A percentile compares a stretch with the other conserved stretches of the same genome.
These are phyloP conservation scores for Ascochyta fabae DNA, from an alignment of 2,329 filamentous ascomycete species.

Conservation along the genomic window DNA sequence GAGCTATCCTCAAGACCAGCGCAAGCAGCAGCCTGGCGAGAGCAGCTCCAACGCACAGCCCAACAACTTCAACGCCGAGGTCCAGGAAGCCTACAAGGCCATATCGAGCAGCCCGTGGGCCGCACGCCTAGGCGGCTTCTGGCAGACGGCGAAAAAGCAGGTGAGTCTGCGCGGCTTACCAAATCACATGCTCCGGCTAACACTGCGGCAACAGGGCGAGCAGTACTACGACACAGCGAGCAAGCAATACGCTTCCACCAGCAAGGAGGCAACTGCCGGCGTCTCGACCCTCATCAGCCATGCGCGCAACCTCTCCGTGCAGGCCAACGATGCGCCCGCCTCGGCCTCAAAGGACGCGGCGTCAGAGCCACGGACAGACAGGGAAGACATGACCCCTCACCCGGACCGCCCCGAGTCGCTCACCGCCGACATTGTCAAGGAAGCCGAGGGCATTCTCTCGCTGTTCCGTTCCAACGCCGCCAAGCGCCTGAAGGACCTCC, in stretches of 20 bases:
- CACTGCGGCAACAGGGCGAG: slow-evolving; percentile 66
- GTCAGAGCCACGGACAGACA: slow-evolving; percentile 23
- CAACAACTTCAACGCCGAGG: slow-evolving; percentile 77
- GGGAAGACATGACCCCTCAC: slow-evolving; percentile 37
- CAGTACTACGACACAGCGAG: slow-evolving; percentile 83
- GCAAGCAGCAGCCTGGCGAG: slow-evolving; percentile 57
- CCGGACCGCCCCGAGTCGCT: slow-evolving; percentile 54
- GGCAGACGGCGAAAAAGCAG: slow-evolving; percentile 93
- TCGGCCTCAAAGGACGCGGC: slow-evolving; percentile 20
- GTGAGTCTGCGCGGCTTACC: slow-evolving; percentile 52
- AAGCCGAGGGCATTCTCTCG: slow-evolving; percentile 72
- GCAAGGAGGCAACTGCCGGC: slow-evolving; percentile 82
- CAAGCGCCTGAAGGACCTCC: slow-evolving; percentile 85
- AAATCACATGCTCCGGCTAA: not conserved
- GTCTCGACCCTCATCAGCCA: slow-evolving; percentile 76
- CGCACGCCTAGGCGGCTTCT: slow-evolving; percentile 82
- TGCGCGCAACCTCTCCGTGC: slow-evolving; percentile 74
- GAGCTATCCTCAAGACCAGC: slow-evolving; percentile 59
- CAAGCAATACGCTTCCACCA: slow-evolving; percentile 80
- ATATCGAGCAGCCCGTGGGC: slow-evolving; percentile 94
- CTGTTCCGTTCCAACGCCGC: slow-evolving; percentile 78
- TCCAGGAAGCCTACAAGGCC: slow-evolving; percentile 94
- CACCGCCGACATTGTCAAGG: slow-evolving; percentile 59
- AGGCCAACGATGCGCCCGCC: slow-evolving; percentile 29
- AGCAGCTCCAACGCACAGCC: slow-evolving; percentile 41